These are phyloP conservation scores for Rhododendron ovatum DNA, from an alignment of 148 eudicot genomes.

Conservation along the genomic window DNA sequence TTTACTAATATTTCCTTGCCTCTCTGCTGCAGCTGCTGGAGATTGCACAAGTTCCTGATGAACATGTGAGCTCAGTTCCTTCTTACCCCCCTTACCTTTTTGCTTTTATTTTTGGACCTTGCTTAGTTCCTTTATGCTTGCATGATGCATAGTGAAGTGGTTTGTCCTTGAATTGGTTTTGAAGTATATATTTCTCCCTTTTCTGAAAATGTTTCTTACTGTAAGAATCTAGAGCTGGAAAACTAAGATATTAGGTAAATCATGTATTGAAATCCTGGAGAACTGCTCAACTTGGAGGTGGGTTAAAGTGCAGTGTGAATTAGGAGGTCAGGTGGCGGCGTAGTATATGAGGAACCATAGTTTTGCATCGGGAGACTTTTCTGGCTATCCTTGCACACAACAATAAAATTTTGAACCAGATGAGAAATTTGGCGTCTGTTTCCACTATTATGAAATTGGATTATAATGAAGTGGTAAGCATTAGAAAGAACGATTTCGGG, in stretches of 20 bases:
- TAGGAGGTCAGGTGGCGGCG: neutral
- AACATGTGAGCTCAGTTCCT: slow-evolving; percentile 9
- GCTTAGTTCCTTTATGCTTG: neutral
- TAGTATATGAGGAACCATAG: neutral
- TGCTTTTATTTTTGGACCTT: neutral
- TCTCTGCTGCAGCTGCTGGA: slow-evolving; percentile 6
- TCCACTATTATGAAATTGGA: neutral
- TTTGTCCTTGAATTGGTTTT: neutral
- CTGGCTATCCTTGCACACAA: neutral
- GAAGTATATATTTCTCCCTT: neutral
- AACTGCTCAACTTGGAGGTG: neutral
- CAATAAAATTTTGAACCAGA: neutral
- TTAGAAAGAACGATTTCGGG: neutral
- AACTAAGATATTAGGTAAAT: neutral
- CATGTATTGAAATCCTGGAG: neutral
- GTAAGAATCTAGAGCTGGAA: neutral
- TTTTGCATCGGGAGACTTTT: neutral
- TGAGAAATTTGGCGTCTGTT: neutral
- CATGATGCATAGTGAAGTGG: too few species aligned
- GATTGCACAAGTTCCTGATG: slow-evolving; percentile 9
- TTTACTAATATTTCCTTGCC: neutral
- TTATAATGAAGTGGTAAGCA: neutral
- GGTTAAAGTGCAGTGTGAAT: neutral
- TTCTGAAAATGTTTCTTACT: neutral
- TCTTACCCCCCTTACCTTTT: neutral